Evolutionary conservation across 2,329 filamentous ascomycete species (phyloP), one percentile per base, ranked within the genome.

Genomic region (Grosmannia penicillata): DNA sequence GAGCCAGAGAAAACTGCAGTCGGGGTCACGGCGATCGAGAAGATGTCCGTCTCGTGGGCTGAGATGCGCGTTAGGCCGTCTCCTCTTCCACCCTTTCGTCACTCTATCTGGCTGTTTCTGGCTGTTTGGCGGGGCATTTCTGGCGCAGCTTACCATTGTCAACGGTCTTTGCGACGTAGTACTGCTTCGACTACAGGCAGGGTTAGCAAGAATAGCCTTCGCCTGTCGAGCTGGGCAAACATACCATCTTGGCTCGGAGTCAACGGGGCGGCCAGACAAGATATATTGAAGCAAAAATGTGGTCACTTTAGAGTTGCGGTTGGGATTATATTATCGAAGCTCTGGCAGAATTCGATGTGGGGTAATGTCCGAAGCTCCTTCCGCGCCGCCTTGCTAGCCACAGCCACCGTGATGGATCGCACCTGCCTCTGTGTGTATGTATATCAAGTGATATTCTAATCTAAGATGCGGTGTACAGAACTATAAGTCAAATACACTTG

Each of bases 141-240:
- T 9, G n/a, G 25, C 10, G 19, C 14, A 5, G 4, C 27, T 4
- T 57, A 84, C 84, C 86, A 65, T 86, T 74, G 56, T 93, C 82
- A 57, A 94, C 75, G 31, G 86, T 89, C 59, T 94, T 84, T 48
- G 82, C 81, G 52, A 89, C 93, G 45, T 98, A 73, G 58, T 95
- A 98, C 78, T 96, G 91, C 66, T 96, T 96, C 40, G 91, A 98
- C 91, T 95, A 43, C 2, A 42, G n/a, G 6, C 15, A 27, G 8
- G 14, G n/a, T 24, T 17, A 18, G 19, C 23, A 24, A 8, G 8
- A 18, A 32, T 6, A 8, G 21, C 17, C 11, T 15, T 8, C 6
- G n/a, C 2, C 15, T 6, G 3, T 15, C 13, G 8, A 14, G 14
- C 10, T 10, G 5, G 13, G 25, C n/a, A n/a, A 18, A 36, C 38